Conservation (phyloP, 2,329 filamentous ascomycete genomes). For the Microcyclospora tardicrescens region DNA sequence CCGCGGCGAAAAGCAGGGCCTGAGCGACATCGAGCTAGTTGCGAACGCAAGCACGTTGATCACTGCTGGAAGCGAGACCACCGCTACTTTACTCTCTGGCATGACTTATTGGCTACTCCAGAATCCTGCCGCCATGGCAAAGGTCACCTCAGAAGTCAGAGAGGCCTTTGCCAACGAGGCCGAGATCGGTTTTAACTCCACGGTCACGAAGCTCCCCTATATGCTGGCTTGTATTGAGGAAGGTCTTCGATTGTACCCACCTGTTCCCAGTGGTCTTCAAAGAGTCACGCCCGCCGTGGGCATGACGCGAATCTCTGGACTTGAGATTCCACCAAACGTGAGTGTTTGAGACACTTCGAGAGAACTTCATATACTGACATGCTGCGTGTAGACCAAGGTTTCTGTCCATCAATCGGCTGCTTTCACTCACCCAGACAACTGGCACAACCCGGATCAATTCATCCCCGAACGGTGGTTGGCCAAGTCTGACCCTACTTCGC, state of each 20-base stretch:
- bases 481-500: constrained; percentile 6
- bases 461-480: constrained; percentile 22
- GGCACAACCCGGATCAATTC: constrained; percentile 13
- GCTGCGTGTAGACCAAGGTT: no score
- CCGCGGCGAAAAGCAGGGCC: constrained; percentile 22
- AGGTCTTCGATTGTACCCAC: constrained; percentile 26
- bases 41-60: constrained; percentile 44
- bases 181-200: constrained; percentile 23
- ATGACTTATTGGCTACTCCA: constrained; percentile 62
- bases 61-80: constrained; percentile 64
- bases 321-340: constrained; percentile 18
- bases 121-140: constrained; percentile 41
- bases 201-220: constrained; percentile 24
- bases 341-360: no score
- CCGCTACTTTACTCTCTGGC: constrained; percentile 55
- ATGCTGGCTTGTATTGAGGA: constrained; percentile 26
- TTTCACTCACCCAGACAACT: constrained; percentile 14
- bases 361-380: no score
- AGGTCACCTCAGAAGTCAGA: constrained; percentile 45
- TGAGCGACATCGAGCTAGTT: constrained; percentile 21
- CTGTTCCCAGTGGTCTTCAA: constrained; percentile 18
- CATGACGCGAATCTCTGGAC: constrained; percentile 13
- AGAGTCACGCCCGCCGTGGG: constrained; percentile 9
- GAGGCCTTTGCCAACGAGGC: constrained; percentile 16
- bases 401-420: constrained; percentile 14